Conservation (phyloP, 2,329 filamentous ascomycete species). For the Penicillium sp. region DNA sequence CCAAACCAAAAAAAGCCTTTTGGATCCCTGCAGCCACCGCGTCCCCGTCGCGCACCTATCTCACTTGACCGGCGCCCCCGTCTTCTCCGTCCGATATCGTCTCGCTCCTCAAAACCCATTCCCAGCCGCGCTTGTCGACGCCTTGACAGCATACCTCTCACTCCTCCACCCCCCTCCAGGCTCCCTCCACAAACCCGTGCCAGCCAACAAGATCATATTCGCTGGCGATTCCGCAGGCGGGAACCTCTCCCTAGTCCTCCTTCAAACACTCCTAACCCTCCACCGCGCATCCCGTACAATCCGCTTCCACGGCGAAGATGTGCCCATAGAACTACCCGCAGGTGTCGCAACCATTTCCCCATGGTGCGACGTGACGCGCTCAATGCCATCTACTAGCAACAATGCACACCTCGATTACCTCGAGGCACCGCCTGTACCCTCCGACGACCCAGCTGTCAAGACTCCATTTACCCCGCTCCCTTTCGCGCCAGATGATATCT, state of each 20-base stretch:
- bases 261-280: constrained; percentile 46
- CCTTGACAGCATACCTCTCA: constrained; percentile 49
- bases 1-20: constrained; percentile 32
- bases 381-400: constrained; percentile 41
- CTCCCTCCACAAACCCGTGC: constrained; percentile 44
- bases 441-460: constrained; percentile 12
- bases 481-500: constrained; percentile 38
- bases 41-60: constrained; percentile 39
- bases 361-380: constrained; percentile 46
- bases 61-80: constrained; percentile 41
- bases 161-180: constrained; percentile 47
- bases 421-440: constrained; percentile 28
- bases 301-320: constrained; percentile 42
- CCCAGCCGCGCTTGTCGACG: constrained; percentile 48
- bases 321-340: constrained; percentile 44
- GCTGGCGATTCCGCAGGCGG: constrained; percentile 50
- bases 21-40: constrained; percentile 48
- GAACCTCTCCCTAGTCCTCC: constrained; percentile 42
- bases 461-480: constrained; percentile 27
- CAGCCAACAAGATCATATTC: constrained; percentile 47
- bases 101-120: constrained; percentile 51
- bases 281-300: constrained; percentile 36
- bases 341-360: constrained; percentile 43
- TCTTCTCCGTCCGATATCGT: constrained; percentile 48
- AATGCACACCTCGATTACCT: constrained; percentile 47